phyloP scores from a whole-genome alignment of 306 rosid genomes.

The Mucuna pruriens region DNA sequence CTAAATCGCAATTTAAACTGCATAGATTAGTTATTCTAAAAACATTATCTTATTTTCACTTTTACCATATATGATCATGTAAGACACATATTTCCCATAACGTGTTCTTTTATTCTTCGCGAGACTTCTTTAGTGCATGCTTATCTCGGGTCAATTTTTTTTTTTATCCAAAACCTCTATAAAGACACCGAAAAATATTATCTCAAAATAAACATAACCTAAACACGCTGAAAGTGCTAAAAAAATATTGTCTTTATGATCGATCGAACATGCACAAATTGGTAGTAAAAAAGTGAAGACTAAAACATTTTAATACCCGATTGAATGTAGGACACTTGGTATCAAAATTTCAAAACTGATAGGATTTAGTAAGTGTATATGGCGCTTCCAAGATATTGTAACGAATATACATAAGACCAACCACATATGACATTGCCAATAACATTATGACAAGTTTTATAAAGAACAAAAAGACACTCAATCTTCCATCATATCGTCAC shows the following conservation, averaged over 20 bases:
- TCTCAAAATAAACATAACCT: not conserved
- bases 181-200: too few relatives aligned
- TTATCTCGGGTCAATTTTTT: too few relatives aligned
- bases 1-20: too few relatives aligned
- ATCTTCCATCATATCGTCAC: constrained; percentile 40
- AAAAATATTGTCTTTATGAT: not conserved
- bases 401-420: not conserved
- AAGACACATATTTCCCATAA: too few relatives aligned
- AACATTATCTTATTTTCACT: too few relatives aligned
- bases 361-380: not conserved
- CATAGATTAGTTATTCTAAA: too few relatives aligned
- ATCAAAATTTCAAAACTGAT: constrained; percentile 21
- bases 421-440: not conserved
- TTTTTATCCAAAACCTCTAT: too few relatives aligned
- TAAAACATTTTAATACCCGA: not conserved
- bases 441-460: not conserved
- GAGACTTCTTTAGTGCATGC: too few relatives aligned
- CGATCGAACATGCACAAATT: not conserved
- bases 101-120: too few relatives aligned
- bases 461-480: constrained; percentile 9
- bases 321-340: not conserved
- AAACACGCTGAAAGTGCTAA: not conserved
- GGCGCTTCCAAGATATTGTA: not conserved
- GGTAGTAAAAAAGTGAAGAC: not conserved
- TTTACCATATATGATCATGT: too few relatives aligned